Conservation (phyloP, 495 filamentous ascomycete species). For the Penicillium manginii region DNA sequence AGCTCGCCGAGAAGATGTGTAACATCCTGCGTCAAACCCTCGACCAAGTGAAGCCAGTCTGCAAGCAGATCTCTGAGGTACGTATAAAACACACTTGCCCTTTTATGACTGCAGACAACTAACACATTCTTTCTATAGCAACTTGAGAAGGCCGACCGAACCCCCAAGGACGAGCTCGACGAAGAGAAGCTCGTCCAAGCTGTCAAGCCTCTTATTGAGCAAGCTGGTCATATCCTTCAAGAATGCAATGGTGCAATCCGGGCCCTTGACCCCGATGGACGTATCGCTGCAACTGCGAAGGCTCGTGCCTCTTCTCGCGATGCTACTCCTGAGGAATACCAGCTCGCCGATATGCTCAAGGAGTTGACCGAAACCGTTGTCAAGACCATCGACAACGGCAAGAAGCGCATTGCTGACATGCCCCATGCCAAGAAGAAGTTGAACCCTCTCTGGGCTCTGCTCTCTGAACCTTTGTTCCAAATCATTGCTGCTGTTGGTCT, state of each 20-base stretch:
- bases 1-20: conserved; percentile 79
- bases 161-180: conserved; percentile 87
- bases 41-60: conserved; percentile 81
- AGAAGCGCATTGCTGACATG: conserved; percentile 86
- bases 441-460: conserved; percentile 82
- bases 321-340: conserved; percentile 84
- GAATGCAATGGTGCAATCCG: conserved; percentile 91
- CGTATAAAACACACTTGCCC: conserved; percentile 8
- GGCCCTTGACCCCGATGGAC: conserved; percentile 86
- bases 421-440: conserved; percentile 93
- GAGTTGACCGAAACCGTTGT: conserved; percentile 65
- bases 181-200: conserved; percentile 86
- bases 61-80: conserved; percentile 86
- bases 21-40: conserved; percentile 76
- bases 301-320: conserved; percentile 78
- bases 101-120: neutral
- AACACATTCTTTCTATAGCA: conserved; percentile 50
- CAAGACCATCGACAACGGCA: conserved; percentile 83
- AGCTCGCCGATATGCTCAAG: conserved; percentile 81
- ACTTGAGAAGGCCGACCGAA: conserved; percentile 79
- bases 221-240: conserved; percentile 76
- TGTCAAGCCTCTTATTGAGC: conserved; percentile 85
- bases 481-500: conserved; percentile 91
- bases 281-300: conserved; percentile 84
- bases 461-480: conserved; percentile 86